Evolutionary conservation across 352 stramenopile species (phyloP), one percentile per base, ranked within the genome.

Genomic region (Phytopythium delawarense): DNA sequence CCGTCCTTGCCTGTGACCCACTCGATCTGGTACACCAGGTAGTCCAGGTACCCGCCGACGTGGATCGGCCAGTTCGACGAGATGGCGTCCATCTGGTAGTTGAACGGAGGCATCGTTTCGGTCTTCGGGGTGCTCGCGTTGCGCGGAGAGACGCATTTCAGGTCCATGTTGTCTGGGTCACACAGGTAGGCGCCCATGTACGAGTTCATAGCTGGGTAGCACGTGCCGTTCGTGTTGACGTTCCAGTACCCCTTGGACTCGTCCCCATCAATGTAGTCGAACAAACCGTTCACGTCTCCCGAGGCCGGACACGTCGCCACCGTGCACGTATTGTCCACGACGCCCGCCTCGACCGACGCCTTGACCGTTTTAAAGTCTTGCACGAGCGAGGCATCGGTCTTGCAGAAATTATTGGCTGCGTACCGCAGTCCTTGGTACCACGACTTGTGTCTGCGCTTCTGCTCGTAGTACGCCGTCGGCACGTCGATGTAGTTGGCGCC

Each of bases 81-180:
- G 55, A 91, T 88, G 13, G 78, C 81, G 30, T 91, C 79, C 79
- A 89, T 91, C 60, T 91, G 79, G 62, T 91, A 91, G 64, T 80
- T 85, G 61, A 91, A 89, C 20, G 68, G 21, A 50, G 79, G 75
- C 76, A 89, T 88, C 13, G 77, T 71, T 34, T 87, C 85, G 12
- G 72, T 81, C 62, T 71, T 71, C 49, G 71, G 67, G 0, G 74
- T 71, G 23, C 21, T 68, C 2, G 68, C 51, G 32, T 76, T 73
- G 0, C 81, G 76, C 2, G 78, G 79, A 13, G 23, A 58, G 2
- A 67, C 52, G 51, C 82, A 91, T 35, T 64, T 67, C 39, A 59
- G 44, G 54, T 74, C 69, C 18, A 28, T 71, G 61, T 88, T 91
- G 56, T 74, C 81, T 4, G 78, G 78, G 59, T 75, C 74, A 25